Evolutionary conservation across 306 rosid species (phyloP).

Genomic region (Cucumis cinereus): DNA sequence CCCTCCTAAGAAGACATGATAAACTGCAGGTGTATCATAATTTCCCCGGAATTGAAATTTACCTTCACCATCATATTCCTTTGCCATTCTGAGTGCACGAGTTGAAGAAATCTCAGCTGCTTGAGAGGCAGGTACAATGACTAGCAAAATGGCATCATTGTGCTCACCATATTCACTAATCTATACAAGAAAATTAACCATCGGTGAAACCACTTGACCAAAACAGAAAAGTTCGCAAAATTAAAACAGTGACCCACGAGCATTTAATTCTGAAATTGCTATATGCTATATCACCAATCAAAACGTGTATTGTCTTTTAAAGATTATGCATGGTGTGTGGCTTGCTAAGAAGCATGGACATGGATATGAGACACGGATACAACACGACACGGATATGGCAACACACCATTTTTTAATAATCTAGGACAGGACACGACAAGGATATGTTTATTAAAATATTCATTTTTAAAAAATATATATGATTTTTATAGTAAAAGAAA

Average conservation of each 20-base stretch:
- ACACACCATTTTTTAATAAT: too few species aligned
- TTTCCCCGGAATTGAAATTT: not conserved
- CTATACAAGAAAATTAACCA: constrained; percentile 24
- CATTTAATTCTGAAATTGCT: not conserved
- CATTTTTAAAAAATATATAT: too few species aligned
- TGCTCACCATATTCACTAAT: constrained; percentile 84
- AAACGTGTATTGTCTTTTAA: not conserved
- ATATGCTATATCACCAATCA: not conserved
- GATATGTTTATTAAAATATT: too few species aligned
- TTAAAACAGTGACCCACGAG: not conserved
- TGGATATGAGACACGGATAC: too few species aligned
- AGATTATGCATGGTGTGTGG: not conserved
- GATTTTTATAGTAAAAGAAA: too few species aligned
- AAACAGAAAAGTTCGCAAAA: not conserved
- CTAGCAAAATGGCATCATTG: constrained; percentile 82
- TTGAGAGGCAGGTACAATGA: constrained; percentile 85
- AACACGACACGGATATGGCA: too few species aligned
- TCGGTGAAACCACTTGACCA: not conserved
- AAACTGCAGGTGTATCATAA: not conserved
- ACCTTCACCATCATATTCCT: constrained; percentile 91
- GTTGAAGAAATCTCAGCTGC: constrained; percentile 85
- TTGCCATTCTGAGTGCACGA: constrained; percentile 68
- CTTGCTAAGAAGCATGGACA: too few species aligned
- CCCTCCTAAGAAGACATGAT: not conserved
- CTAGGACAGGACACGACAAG: too few species aligned